A percentile compares a stretch with the other conserved stretches of the same genome.
These are phyloP conservation scores for Deinandra increscens DNA, from an alignment of 129 eudicot genomes.

Conservation along the genomic window DNA sequence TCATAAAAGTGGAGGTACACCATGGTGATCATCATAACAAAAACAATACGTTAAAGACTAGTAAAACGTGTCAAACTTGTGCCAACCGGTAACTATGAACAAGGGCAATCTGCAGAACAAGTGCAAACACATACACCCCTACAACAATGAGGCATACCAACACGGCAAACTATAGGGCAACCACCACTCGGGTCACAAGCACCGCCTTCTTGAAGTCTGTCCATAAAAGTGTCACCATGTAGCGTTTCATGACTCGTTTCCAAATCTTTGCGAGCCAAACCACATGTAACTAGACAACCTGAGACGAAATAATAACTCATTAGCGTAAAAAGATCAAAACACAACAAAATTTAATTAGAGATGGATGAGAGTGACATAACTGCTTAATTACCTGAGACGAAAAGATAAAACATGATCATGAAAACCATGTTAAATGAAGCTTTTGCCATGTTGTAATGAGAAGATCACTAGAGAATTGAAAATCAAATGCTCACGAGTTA, in stretches of 20 bases:
- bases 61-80: too few species aligned
- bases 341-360: not conserved
- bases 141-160: not conserved
- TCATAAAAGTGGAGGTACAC: too few species aligned
- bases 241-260: not conserved
- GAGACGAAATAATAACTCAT: not conserved
- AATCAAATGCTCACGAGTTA: not conserved
- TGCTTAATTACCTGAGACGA: not conserved
- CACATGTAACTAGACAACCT: not conserved
- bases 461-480: too few species aligned
- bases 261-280: not conserved
- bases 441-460: not conserved
- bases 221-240: not conserved
- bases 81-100: not conserved
- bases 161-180: not conserved
- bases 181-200: not conserved
- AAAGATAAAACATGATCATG: not conserved
- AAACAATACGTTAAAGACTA: not conserved
- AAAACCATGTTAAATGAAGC: not conserved
- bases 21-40: not conserved
- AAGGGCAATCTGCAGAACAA: not conserved
- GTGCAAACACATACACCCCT: not conserved
- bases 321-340: not conserved
- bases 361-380: not conserved
- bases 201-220: not conserved